phyloP scores from a whole-genome alignment of 305 asterid species.

The Ilex paraguariensis region DNA sequence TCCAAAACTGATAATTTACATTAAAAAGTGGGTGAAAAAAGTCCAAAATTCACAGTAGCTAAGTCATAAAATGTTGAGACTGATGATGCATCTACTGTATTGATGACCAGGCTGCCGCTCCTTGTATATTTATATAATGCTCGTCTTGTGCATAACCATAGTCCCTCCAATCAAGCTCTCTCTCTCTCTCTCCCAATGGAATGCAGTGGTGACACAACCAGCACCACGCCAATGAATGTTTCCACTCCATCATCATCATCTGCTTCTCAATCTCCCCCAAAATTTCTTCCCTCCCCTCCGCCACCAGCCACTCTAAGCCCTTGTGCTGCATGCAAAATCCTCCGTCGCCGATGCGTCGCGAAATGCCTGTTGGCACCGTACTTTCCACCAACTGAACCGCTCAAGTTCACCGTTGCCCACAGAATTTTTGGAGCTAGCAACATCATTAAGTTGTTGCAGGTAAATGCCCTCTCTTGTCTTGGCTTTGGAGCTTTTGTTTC shows the following conservation, averaged over 20 bases:
- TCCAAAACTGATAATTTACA: too few species aligned
- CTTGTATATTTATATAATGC: too few species aligned
- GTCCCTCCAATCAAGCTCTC: too few species aligned
- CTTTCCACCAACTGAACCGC: constrained; percentile 58
- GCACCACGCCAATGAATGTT: too few species aligned
- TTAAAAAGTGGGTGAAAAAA: too few species aligned
- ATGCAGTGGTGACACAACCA: too few species aligned
- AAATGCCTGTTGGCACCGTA: constrained; percentile 46
- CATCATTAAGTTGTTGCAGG: constrained; percentile 67
- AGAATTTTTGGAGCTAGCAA: constrained; percentile 71
- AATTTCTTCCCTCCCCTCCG: constrained; percentile 8
- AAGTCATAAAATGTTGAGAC: too few species aligned
- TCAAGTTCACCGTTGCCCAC: constrained; percentile 59
- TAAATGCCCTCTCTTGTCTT: constrained; percentile 1
- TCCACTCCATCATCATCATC: constrained; percentile 17
- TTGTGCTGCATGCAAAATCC: constrained; percentile 80
- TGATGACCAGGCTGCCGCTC: too few species aligned
- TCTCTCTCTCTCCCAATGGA: too few species aligned
- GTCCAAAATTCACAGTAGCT: too few species aligned
- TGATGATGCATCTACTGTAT: too few species aligned
- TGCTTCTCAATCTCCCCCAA: background rate
- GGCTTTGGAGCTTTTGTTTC: background rate
- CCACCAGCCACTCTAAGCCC: constrained; percentile 33
- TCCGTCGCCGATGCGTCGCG: constrained; percentile 61
- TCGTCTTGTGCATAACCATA: too few species aligned